Base-by-base conservation (phyloP, 495 filamentous ascomycete species). In the Trichoderma virens region DNA sequence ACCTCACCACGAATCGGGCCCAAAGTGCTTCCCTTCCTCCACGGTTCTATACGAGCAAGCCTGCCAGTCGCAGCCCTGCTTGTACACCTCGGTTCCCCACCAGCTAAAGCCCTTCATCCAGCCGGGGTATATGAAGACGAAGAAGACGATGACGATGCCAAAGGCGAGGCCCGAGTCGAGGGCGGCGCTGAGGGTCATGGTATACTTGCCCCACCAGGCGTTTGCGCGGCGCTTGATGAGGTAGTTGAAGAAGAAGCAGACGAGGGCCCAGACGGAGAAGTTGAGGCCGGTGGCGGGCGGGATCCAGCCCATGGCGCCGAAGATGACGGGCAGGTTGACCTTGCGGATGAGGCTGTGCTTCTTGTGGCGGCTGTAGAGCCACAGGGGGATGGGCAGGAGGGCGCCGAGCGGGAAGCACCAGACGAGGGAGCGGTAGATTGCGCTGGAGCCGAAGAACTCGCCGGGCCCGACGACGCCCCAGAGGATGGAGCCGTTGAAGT, bases 191-290 rank as follows among this genome's bases (percentile, higher is more conserved):
- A 95, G 77, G 0, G 89, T 93, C 88, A 93, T 93, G 20, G 88
- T 93, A 73, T 96, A 96, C 73, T 95, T 93, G 2, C 83, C 84
- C 90, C 89, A 93, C 91, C 91, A 95, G 5, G 80, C 84, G 1
- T 70, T 74, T 16, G 82, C 85, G n/a, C 85, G 78, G 6, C 79
- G 82, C 68, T 85, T 81, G 64, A 96, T 84, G 45, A 86, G 70
- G 67, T 89, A 86, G 70, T 95, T 96, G 70, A 95, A 95, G 8
- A 91, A 64, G 65, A 86, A 91, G 74, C 90, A 93, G 18, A 93
- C 89, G 23, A 92, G 71, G 0, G 87, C 88, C 90, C 90, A 93
- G 28, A 89, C 87, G 3, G 83, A 86, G 70, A 92, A 95, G 69
- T 92, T 93, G 63, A 92, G 85, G 0, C 91, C 91, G 0, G 90